A percentile compares a stretch with the other conserved stretches of the same genome.
These are phyloP conservation scores for Tricharina praecox DNA, from an alignment of 495 filamentous ascomycete species.

Conservation along the genomic window DNA sequence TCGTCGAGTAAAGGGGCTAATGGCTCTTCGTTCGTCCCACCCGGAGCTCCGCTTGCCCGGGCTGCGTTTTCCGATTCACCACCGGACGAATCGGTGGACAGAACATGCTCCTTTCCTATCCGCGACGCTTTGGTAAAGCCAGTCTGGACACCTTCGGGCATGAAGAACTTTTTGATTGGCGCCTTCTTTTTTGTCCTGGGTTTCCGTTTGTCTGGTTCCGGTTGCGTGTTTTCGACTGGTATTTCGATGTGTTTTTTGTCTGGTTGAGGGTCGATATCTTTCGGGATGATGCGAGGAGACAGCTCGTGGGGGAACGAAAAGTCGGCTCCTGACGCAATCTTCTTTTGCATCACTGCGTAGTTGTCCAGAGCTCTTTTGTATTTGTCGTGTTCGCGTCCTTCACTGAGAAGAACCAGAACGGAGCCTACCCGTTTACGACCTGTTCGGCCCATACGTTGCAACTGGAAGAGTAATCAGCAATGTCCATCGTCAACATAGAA, in stretches of 20 bases:
- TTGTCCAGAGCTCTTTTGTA: slow-evolving; percentile 77
- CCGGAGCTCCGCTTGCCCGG: no score
- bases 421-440: slow-evolving; percentile 81
- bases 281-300: slow-evolving; percentile 70
- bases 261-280: slow-evolving; percentile 56
- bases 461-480: slow-evolving; percentile 15
- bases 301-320: slow-evolving; percentile 76
- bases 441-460: slow-evolving; percentile 93
- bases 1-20: not conserved
- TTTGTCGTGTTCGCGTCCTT: slow-evolving; percentile 78
- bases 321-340: slow-evolving; percentile 64
- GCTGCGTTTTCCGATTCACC: not conserved
- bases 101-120: slow-evolving; percentile 24
- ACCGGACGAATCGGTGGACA: slow-evolving; percentile 1
- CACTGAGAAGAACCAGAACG: slow-evolving; percentile 77
- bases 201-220: slow-evolving; percentile 39
- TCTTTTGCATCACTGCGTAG: slow-evolving; percentile 79
- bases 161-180: slow-evolving; percentile 89
- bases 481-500: not conserved
- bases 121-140: slow-evolving; percentile 68
- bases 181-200: slow-evolving; percentile 41
- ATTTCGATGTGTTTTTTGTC: slow-evolving; percentile 78
- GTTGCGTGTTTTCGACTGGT: slow-evolving; percentile 70
- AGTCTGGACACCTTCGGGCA: slow-evolving; percentile 83
- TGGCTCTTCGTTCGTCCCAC: not conserved